Conservation (phyloP, 345 rosid species). For the Citrus unshiu region DNA sequence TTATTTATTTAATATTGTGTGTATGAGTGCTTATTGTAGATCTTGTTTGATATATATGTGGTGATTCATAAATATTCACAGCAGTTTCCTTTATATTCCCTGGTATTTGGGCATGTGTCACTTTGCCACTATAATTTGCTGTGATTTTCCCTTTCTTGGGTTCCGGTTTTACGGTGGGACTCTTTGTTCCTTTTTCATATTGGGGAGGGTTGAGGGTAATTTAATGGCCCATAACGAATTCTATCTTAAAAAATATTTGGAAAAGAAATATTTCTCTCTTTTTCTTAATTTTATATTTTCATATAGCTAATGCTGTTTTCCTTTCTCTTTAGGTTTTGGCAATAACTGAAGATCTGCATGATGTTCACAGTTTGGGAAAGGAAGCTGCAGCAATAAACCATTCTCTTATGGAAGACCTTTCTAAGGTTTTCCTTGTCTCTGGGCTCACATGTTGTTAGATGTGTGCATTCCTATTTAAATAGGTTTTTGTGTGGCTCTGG, state of each 20-base stretch:
- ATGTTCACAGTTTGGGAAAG: slow-evolving; percentile 79
- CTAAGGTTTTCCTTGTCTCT: slow-evolving; percentile 52
- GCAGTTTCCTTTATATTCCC: not conserved
- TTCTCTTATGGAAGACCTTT: slow-evolving; percentile 76
- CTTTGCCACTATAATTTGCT: not conserved
- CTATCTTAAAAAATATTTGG: slow-evolving; percentile 2
- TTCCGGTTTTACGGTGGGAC: not conserved
- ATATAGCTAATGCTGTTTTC: slow-evolving; percentile 15
- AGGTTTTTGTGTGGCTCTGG: not conserved
- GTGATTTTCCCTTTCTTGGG: not conserved
- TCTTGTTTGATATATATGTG: not conserved
- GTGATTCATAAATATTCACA: not conserved
- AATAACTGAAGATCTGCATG: slow-evolving; percentile 86
- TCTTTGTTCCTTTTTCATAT: not conserved
- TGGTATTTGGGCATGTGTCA: not conserved
- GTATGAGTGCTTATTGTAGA: not conserved
- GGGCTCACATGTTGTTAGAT: slow-evolving; percentile 7
- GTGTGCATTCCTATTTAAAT: not conserved
- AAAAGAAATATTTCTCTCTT: not conserved
- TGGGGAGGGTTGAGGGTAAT: not conserved
- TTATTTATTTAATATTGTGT: not conserved
- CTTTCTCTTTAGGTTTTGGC: slow-evolving; percentile 65
- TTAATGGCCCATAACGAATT: not conserved
- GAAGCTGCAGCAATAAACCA: slow-evolving; percentile 70
- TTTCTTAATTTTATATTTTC: slow-evolving; percentile 7